A percentile compares a stretch with the other conserved stretches of the same genome.
These are phyloP conservation scores for Cicer yamashitae DNA, from an alignment of 306 rosid species.

Conservation along the genomic window DNA sequence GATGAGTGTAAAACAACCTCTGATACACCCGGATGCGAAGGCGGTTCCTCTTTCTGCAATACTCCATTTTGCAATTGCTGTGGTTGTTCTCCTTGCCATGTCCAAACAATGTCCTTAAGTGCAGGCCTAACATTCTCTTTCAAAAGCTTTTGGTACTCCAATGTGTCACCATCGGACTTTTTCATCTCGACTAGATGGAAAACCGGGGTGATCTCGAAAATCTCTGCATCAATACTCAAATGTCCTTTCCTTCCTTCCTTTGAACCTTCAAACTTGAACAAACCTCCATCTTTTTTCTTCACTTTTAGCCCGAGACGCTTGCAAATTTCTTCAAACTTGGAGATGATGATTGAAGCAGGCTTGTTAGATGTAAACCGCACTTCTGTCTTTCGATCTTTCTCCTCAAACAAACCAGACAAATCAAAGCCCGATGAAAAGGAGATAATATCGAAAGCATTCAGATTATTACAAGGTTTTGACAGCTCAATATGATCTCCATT, in stretches of 20 bases:
- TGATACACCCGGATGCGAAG: constrained; percentile 21
- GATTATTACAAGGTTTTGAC: constrained; percentile 62
- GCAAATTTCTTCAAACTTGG: constrained; percentile 76
- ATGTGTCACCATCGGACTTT: constrained; percentile 77
- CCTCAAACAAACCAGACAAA: constrained; percentile 84
- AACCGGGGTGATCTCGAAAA: constrained; percentile 76
- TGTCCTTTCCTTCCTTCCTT: constrained; percentile 78
- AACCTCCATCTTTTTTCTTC: constrained; percentile 72
- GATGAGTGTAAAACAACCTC: constrained; percentile 29
- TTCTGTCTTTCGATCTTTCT: constrained; percentile 60
- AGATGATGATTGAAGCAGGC: constrained; percentile 67
- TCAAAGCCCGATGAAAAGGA: constrained; percentile 89
- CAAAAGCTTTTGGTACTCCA: constrained; percentile 75
- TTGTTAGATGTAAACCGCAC: constrained; percentile 69
- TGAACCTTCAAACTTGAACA: constrained; percentile 73
- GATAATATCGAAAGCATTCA: constrained; percentile 89
- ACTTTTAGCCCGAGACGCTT: constrained; percentile 62
- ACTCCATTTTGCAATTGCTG: constrained; percentile 45
- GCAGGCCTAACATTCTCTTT: constrained; percentile 73
- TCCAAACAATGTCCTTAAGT: constrained; percentile 90
- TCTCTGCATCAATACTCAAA: constrained; percentile 74
- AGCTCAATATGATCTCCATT: constrained; percentile 43
- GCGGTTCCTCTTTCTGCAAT: constrained; percentile 40
- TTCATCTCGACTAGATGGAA: constrained; percentile 86
- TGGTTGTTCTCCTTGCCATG: constrained; percentile 82